These are phyloP conservation scores for Xylariaceae sp. DNA, from an alignment of 2,329 filamentous ascomycete species.

Conservation along the genomic window DNA sequence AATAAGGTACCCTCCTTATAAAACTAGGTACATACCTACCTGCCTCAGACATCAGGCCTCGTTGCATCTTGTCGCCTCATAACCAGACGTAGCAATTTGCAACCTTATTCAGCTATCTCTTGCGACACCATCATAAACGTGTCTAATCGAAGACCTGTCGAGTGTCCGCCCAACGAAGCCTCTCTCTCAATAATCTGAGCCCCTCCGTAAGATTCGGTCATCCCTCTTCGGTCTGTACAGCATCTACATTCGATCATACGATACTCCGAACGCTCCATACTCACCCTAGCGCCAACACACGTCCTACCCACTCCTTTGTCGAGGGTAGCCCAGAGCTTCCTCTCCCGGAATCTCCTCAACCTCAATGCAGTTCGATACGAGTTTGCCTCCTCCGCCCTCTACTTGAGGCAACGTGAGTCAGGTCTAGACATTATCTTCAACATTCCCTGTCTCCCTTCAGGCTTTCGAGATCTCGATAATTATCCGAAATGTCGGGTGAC, in stretches of 20 bases:
- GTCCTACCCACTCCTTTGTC: no score
- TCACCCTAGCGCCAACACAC: no score
- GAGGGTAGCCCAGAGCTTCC: constrained; percentile 13
- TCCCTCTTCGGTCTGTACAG: constrained; percentile 17
- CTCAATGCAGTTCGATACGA: constrained; percentile 46
- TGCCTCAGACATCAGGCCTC: no score
- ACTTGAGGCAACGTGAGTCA: constrained; percentile 49
- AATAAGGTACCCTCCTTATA: background rate
- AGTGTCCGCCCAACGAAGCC: constrained; percentile 9
- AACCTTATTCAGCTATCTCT: background rate
- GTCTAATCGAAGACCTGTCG: constrained; percentile 13
- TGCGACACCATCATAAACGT: background rate
- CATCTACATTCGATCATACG: constrained; percentile 7
- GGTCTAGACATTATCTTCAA: constrained; percentile 37
- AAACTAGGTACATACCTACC: constrained; percentile 7
- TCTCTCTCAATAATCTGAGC: no score
- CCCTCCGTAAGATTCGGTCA: constrained; percentile 22
- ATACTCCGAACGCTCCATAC: background rate
- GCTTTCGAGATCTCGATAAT: constrained; percentile 6
- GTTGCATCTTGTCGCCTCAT: no score
- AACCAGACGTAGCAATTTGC: no score
- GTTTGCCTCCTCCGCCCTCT: constrained; percentile 51
- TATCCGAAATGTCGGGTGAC: constrained; percentile 37
- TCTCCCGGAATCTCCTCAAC: constrained; percentile 17
- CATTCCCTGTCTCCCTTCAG: constrained; percentile 17